A percentile compares a stretch with the other conserved stretches of the same genome.
Evolutionary conservation across 2,329 filamentous ascomycete genomes (phyloP).

Genomic region (Drechslerella stenobrocha): DNA sequence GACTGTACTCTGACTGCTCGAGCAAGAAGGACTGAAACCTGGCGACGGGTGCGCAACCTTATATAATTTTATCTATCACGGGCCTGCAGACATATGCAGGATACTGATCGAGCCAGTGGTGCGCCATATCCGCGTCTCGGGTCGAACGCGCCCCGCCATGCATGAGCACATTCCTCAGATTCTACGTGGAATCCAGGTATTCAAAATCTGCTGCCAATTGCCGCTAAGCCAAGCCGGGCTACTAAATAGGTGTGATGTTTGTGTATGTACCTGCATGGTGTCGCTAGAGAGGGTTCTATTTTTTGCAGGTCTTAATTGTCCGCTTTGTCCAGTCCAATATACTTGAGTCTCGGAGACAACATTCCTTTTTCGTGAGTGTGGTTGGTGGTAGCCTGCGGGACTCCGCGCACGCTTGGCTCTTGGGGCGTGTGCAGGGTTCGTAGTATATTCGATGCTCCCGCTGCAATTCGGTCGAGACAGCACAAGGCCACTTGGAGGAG

Average conservation of each 20-base stretch:
- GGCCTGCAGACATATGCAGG: neutral
- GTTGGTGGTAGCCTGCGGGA: neutral
- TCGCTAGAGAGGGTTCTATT: neutral
- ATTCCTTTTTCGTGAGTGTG: neutral
- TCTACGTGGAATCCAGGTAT: neutral
- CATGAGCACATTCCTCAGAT: neutral
- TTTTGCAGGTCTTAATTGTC: neutral
- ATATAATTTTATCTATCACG: conserved; percentile 9
- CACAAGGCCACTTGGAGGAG: neutral
- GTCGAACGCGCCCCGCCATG: neutral
- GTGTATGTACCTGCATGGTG: neutral
- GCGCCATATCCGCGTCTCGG: conserved; percentile 2
- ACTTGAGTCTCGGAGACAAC: neutral
- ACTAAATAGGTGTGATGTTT: neutral
- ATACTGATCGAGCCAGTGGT: neutral
- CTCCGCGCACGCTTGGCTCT: neutral
- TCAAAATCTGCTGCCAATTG: neutral
- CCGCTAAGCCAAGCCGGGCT: neutral
- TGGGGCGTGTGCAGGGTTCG: no score
- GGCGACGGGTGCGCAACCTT: conserved; percentile 15
- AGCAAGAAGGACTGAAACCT: conserved; percentile 22
- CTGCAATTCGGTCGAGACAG: neutral
- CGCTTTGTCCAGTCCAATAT: conserved; percentile 6
- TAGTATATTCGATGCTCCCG: neutral
- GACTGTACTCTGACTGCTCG: conserved; percentile 22